Conservation (phyloP, 495 filamentous ascomycete genomes). For the Glutinoglossum americanum region DNA sequence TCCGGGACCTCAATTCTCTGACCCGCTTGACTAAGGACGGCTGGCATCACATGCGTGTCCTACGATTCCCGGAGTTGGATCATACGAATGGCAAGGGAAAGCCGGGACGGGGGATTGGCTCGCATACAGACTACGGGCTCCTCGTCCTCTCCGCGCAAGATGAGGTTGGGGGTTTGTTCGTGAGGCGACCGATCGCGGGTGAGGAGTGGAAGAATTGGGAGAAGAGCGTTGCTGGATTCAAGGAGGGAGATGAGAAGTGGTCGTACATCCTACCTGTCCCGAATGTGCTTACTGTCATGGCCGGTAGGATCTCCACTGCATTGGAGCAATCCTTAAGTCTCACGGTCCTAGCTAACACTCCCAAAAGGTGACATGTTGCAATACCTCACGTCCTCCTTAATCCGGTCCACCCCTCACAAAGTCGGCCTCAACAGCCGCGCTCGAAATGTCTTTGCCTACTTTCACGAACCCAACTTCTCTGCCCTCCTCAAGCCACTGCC, state of each 20-base stretch:
- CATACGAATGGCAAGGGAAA: slow-evolving; percentile 24
- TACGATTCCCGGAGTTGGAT: slow-evolving; percentile 20
- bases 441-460: slow-evolving; percentile 22
- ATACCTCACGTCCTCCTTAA: slow-evolving; percentile 20
- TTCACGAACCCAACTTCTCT: slow-evolving; percentile 25
- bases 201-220: slow-evolving; percentile 24
- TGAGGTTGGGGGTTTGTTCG: slow-evolving; percentile 23
- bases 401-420: slow-evolving; percentile 24
- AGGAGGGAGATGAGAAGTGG: slow-evolving; percentile 22
- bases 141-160: slow-evolving; percentile 24
- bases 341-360: too few species aligned
- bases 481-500: slow-evolving; percentile 19
- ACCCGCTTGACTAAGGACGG: not conserved
- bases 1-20: not conserved
- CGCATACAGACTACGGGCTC: slow-evolving; percentile 25
- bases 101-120: slow-evolving; percentile 23
- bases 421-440: slow-evolving; percentile 24
- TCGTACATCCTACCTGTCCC: slow-evolving; percentile 21
- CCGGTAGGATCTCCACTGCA: slow-evolving; percentile 12
- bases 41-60: slow-evolving; percentile 22
- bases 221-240: slow-evolving; percentile 20
- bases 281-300: slow-evolving; percentile 21
- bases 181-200: slow-evolving; percentile 17
- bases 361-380: slow-evolving; percentile 24
- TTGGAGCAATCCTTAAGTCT: too few species aligned